These are phyloP conservation scores for Yamadazyma friedrichii DNA, from an alignment of 1,139 yeast genomes.

Conservation along the genomic window DNA sequence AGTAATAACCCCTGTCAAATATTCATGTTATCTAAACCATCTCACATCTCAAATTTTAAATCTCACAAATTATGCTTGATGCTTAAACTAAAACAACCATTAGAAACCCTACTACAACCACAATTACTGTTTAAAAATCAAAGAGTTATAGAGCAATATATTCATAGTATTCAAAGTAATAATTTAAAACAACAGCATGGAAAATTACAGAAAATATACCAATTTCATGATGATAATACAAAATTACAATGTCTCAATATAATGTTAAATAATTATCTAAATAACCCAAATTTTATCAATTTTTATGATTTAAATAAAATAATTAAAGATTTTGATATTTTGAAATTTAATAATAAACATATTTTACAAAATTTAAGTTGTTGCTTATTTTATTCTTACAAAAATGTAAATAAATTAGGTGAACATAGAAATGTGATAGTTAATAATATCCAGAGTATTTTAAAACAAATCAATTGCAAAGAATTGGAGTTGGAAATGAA, in stretches of 20 bases:
- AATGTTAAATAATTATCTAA: constrained; percentile 11
- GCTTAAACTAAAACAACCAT: no score
- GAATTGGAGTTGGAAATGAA: constrained; percentile 2
- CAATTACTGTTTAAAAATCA: background rate
- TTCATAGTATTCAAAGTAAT: constrained; percentile 3
- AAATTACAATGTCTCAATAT: constrained; percentile 14
- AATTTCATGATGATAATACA: background rate
- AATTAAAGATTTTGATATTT: constrained; percentile 8
- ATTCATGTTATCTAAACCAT: no score
- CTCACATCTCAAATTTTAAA: no score
- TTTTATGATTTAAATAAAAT: constrained; percentile 10
- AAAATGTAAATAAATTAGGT: constrained; percentile 6
- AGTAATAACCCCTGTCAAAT: no score
- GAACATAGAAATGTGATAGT: background rate
- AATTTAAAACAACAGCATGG: constrained; percentile 5
- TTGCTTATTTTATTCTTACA: constrained; percentile 11
- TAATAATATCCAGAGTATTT: constrained; percentile 1
- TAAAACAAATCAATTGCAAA: background rate
- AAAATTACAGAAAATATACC: constrained; percentile 1
- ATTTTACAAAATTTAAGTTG: constrained; percentile 4
- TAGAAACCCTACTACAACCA: background rate
- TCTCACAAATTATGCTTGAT: no score
- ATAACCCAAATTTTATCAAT: constrained; percentile 13
- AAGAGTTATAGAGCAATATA: constrained; percentile 2
- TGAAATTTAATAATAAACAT: constrained; percentile 1